phyloP scores from a whole-genome alignment of 345 rosid genomes.

The Psidium guajava region DNA sequence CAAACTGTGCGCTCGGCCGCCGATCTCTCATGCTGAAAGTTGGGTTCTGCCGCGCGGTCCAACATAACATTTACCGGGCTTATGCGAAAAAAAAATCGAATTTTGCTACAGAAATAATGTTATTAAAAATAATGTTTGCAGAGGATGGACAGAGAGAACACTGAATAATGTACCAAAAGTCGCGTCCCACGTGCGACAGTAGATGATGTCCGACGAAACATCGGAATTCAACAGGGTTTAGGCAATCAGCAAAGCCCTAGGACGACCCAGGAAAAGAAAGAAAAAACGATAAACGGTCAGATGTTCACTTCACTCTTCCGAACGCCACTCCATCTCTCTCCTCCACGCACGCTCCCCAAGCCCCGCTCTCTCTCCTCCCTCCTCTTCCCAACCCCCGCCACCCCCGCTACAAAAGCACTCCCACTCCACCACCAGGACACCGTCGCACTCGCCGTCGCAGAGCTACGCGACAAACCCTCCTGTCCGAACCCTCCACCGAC shows the following conservation, averaged over 20 bases:
- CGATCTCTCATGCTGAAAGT: not conserved
- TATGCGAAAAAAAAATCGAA: not conserved
- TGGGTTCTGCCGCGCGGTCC: not conserved
- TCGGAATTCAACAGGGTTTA: not conserved
- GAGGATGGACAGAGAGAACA: not conserved
- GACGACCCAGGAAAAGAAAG: not conserved
- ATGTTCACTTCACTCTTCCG: not conserved
- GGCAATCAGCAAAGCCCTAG: not conserved
- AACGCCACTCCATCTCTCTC: not conserved
- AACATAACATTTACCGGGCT: not conserved
- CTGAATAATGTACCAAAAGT: not conserved
- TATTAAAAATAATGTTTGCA: not conserved
- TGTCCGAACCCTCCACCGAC: not conserved
- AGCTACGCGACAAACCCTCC: not conserved
- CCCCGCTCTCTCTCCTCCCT: not conserved
- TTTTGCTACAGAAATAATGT: not conserved
- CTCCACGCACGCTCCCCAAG: not conserved
- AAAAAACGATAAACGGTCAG: not conserved
- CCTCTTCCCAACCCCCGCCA: not conserved
- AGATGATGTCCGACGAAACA: not conserved
- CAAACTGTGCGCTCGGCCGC: not conserved
- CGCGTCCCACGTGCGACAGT: not conserved
- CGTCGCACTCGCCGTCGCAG: not conserved
- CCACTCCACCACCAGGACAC: not conserved
- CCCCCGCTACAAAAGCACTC: not conserved